Conservation (phyloP, 345 rosid genomes). For the Firmiana major region DNA sequence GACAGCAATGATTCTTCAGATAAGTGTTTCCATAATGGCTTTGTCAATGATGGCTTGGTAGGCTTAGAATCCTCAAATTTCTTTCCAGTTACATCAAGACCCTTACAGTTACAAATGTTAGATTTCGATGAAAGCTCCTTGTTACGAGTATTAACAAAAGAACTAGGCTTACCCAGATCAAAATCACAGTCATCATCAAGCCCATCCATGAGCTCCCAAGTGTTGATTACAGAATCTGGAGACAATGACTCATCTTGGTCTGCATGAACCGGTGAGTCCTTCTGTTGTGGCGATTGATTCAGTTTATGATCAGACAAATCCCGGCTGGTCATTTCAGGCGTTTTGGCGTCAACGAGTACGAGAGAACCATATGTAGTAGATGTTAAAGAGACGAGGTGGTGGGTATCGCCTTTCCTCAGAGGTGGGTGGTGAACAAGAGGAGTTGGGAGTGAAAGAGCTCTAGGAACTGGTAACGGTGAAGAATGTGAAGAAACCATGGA, state of each 20-base stretch:
- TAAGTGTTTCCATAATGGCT: constrained; percentile 65
- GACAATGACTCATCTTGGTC: constrained; percentile 32
- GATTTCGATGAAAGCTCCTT: constrained; percentile 17
- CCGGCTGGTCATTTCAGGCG: constrained; percentile 7
- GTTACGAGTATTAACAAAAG: not conserved
- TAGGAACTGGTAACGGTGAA: constrained; percentile 27
- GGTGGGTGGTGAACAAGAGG: constrained; percentile 92
- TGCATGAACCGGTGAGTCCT: constrained; percentile 9
- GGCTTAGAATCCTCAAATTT: constrained; percentile 9
- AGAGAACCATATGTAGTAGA: constrained; percentile 88
- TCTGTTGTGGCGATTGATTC: constrained; percentile 19
- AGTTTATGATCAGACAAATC: constrained; percentile 21
- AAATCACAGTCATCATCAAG: constrained; percentile 58
- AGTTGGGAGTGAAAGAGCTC: constrained; percentile 59
- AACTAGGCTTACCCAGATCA: constrained; percentile 24
- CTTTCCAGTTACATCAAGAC: constrained; percentile 24
- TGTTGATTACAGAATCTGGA: constrained; percentile 85
- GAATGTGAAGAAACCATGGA: constrained; percentile 24
- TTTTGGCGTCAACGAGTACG: constrained; percentile 38
- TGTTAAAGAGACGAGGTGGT: constrained; percentile 82
- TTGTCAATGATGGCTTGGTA: constrained; percentile 18
- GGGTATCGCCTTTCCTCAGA: constrained; percentile 72
- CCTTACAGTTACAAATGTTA: constrained; percentile 23
- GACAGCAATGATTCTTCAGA: constrained; percentile 65
- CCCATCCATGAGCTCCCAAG: constrained; percentile 98